Conservation (phyloP, 768 basidiomycete species). For the Chiua virens region DNA sequence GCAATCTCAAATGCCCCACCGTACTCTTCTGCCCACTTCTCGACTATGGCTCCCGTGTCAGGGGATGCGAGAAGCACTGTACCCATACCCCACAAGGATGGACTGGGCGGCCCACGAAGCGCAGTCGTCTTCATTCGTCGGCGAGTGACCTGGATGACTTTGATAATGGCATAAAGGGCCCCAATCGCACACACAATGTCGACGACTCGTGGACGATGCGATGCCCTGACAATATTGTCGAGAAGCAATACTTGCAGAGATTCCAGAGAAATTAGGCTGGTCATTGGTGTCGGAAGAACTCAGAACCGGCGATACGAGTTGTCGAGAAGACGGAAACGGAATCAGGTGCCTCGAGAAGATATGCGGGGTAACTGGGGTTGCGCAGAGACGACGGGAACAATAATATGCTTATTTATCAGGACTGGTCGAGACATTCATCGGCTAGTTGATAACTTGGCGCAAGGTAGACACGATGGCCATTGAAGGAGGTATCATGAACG, state of each 20-base stretch:
- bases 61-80: background rate
- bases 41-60: constrained; percentile 38
- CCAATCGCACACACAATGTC: constrained; percentile 3
- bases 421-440: too few species aligned
- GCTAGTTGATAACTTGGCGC: too few species aligned
- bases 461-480: too few species aligned
- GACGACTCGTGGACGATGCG: background rate
- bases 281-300: background rate
- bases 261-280: background rate
- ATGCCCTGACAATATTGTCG: background rate
- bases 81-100: constrained; percentile 18
- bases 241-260: background rate
- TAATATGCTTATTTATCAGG: too few species aligned
- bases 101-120: constrained; percentile 21
- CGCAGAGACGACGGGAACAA: background rate
- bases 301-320: background rate
- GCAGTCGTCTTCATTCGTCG: constrained; percentile 15
- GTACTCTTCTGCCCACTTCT: constrained; percentile 48
- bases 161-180: constrained; percentile 10
- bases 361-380: background rate
- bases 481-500: too few species aligned
- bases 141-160: background rate
- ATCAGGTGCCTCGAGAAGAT: background rate
- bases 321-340: too few species aligned
- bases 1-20: constrained; percentile 49